Evolutionary conservation across 139 green algal genomes (phyloP).

Genomic region (Coccomyxa sp.): DNA sequence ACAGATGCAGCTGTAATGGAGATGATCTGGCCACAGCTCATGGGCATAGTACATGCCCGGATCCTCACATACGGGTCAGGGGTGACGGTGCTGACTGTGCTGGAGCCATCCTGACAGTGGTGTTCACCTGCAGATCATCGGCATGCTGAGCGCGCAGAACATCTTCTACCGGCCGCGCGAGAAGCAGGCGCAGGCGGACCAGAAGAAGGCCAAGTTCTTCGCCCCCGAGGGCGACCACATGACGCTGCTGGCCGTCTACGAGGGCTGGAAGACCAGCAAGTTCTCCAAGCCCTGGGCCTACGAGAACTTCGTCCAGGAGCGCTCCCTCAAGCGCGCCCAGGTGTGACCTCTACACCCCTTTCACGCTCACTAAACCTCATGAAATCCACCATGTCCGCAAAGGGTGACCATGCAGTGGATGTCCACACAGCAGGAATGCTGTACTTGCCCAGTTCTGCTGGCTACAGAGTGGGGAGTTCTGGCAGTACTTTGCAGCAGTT

Average conservation of each 20-base stretch:
- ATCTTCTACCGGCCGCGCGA: slow-evolving; percentile 89
- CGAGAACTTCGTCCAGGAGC: slow-evolving; percentile 93
- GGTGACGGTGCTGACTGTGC: not conserved
- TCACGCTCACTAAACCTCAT: not conserved
- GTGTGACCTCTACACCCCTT: slow-evolving; percentile 34
- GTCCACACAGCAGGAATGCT: no score
- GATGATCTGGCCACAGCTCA: no score
- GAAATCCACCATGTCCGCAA: not conserved
- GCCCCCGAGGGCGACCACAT: slow-evolving; percentile 97
- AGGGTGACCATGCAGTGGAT: not conserved
- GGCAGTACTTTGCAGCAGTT: no score
- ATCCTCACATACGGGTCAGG: not conserved
- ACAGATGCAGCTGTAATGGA: no score
- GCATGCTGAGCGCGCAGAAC: slow-evolving; percentile 83
- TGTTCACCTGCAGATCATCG: slow-evolving; percentile 1
- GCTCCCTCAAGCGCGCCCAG: slow-evolving; percentile 85
- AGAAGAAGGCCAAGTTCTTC: slow-evolving; percentile 94
- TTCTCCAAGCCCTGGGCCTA: slow-evolving; percentile 92
- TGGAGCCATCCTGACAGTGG: no score
- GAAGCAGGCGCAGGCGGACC: slow-evolving; percentile 88
- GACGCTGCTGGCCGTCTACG: slow-evolving; percentile 94
- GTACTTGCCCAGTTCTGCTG: no score
- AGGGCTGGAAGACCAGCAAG: slow-evolving; percentile 93
- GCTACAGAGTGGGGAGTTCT: no score
- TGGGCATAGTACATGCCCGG: no score